These are phyloP conservation scores for Protea cynaroides DNA, from an alignment of 164 flowering plant genomes.

Conservation along the genomic window DNA sequence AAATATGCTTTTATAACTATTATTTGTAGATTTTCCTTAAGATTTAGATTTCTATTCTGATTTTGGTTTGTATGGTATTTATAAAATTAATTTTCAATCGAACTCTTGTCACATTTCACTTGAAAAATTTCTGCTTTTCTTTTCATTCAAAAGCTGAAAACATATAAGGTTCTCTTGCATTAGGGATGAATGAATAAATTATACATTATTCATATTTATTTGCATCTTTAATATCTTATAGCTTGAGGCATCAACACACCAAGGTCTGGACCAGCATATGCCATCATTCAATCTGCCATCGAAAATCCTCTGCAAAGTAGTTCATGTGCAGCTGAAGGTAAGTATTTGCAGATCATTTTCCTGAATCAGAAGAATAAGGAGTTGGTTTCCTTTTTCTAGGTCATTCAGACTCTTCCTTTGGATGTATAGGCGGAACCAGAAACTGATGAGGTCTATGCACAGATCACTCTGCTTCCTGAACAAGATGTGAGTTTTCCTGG, in stretches of 20 bases:
- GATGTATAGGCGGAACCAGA: slow-evolving; percentile 30
- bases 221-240: slow-evolving; percentile 16
- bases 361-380: background rate
- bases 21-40: too few species aligned
- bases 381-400: background rate
- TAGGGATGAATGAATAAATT: background rate
- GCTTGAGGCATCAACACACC: slow-evolving; percentile 91
- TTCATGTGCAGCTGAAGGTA: slow-evolving; percentile 77
- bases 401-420: slow-evolving; percentile 4
- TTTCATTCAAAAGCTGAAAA: background rate
- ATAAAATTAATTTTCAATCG: background rate
- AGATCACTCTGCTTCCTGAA: slow-evolving; percentile 35
- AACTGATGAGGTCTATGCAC: slow-evolving; percentile 41
- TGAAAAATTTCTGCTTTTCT: too few species aligned
- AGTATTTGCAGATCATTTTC: slow-evolving; percentile 6
- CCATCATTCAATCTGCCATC: slow-evolving; percentile 84
- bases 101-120: too few species aligned
- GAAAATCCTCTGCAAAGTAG: slow-evolving; percentile 85
- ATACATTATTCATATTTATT: background rate
- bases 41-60: too few species aligned
- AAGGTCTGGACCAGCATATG: slow-evolving; percentile 73
- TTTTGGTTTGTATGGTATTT: background rate
- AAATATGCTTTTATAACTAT: too few species aligned
- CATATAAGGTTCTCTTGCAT: background rate
- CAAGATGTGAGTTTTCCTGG: slow-evolving; percentile 21